Evolutionary conservation across 106 monocot species (phyloP), one percentile per base, ranked within the genome.

Genomic region (Posidonia australis): DNA sequence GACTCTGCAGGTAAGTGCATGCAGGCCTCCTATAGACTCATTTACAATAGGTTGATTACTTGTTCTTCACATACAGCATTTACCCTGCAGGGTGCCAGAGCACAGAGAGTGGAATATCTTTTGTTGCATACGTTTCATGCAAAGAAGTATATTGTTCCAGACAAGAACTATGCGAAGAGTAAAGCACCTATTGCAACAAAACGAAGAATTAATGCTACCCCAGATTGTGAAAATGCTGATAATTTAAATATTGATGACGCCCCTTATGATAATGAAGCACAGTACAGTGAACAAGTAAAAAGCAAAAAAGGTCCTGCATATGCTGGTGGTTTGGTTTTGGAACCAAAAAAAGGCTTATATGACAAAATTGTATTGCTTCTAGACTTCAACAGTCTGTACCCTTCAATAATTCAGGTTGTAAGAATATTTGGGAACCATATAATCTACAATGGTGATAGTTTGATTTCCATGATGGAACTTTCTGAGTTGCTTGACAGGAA

Each of bases 331-430:
- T 77, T 96, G 69, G 96, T 96, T 77, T 78, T 90, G 74, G 96
- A 96, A 72, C 96, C 96, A 32, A 96, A 90, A 63, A 90, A 78
- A 70, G 96, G 96, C 27, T 69, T 96, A 47, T 87, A 96, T 72
- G 96, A 90, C 81, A 96, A 90, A 67, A 82, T 80, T 70, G 79
- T 90, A 51, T 79, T 96, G 58, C 90, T 96, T 18, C 76, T 96
- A 25, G 96, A 96, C 64, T 96, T 96, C 64, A 96, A 96, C 63
- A 96, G 96, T 32, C 84, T 96, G 54, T 96, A 96, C 43, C 96
- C 96, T 74, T 96, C 96, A 52, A 96, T 96, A 32, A 96, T 96
- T 73, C 96, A 87, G 90, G 96, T 94, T 72, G 9, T 58, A 31
- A 28, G 11, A 46, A 45, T 63, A 46, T 4, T 12, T 0, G 11